A percentile compares a stretch with the other conserved stretches of the same genome.
These are phyloP conservation scores for Irpex rosettiformis DNA, from an alignment of 1,284 basidiomycete genomes.

Conservation along the genomic window DNA sequence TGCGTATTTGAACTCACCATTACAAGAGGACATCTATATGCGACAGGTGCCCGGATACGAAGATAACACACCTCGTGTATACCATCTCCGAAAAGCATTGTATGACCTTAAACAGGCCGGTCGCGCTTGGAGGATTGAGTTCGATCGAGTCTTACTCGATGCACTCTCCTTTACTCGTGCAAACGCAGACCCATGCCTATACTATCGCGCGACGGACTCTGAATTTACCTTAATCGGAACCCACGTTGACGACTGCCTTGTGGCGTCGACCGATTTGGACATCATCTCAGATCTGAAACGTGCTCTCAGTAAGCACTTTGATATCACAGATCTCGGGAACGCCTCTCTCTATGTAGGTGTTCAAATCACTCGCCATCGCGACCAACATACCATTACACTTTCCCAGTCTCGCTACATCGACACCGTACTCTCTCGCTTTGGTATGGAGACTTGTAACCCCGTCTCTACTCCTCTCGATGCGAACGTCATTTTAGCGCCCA, in stretches of 20 bases:
- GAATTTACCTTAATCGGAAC: slow-evolving; percentile 14
- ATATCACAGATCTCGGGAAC: slow-evolving; percentile 23
- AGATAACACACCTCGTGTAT: slow-evolving; percentile 18
- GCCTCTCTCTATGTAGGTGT: slow-evolving; percentile 23
- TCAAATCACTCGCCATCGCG: slow-evolving; percentile 21
- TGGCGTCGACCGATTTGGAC: neutral
- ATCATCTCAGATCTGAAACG: slow-evolving; percentile 6
- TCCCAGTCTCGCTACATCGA: slow-evolving; percentile 25
- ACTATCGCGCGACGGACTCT: slow-evolving; percentile 1
- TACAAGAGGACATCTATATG: slow-evolving; percentile 41
- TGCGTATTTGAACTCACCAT: slow-evolving; percentile 16
- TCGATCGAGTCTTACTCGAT: slow-evolving; percentile 14
- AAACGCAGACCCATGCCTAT: slow-evolving; percentile 21
- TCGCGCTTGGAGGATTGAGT: slow-evolving; percentile 23
- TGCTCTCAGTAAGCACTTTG: slow-evolving; percentile 16
- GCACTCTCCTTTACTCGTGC: slow-evolving; percentile 1
- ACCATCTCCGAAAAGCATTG: slow-evolving; percentile 18
- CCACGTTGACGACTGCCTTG: slow-evolving; percentile 24
- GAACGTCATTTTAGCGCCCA: slow-evolving; percentile 10
- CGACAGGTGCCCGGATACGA: slow-evolving; percentile 26
- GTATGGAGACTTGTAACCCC: slow-evolving; percentile 17
- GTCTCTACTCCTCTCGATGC: slow-evolving; percentile 20
- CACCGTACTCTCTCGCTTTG: slow-evolving; percentile 16
- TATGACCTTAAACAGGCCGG: slow-evolving; percentile 31
- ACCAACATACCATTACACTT: slow-evolving; percentile 18